phyloP scores from a whole-genome alignment of 2,329 filamentous ascomycete genomes.

The Sporothrix pallida region DNA sequence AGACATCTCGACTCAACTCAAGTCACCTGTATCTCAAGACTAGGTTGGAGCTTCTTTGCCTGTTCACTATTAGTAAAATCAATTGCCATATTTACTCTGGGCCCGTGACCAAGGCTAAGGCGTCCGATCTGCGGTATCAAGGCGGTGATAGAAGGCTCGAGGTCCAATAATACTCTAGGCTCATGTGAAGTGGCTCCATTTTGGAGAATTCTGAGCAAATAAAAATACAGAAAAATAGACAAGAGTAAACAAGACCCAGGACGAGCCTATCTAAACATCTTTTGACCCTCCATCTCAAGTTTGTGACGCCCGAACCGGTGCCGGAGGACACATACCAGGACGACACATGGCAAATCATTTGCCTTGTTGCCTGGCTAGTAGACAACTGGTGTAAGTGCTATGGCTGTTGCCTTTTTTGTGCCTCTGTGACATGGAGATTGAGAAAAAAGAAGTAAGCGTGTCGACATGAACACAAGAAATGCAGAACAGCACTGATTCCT shows the following conservation, averaged over 20 bases:
- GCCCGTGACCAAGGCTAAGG: not conserved
- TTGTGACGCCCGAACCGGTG: not conserved
- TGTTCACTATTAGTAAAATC: too few relatives aligned
- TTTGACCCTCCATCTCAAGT: not conserved
- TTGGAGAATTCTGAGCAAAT: not conserved
- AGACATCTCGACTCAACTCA: not conserved
- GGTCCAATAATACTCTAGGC: constrained; percentile 5
- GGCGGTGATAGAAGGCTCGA: constrained; percentile 8
- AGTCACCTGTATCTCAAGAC: not conserved
- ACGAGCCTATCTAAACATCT: not conserved
- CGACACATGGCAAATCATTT: not conserved
- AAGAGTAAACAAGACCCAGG: not conserved
- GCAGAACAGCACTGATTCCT: not conserved
- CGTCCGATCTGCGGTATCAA: not conserved
- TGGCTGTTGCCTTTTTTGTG: constrained; percentile 3
- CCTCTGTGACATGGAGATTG: not conserved
- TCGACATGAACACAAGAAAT: not conserved
- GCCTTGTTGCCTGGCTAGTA: constrained; percentile 25
- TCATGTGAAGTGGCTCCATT: not conserved
- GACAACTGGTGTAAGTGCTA: not conserved
- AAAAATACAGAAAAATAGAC: not conserved
- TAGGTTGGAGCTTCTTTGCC: not conserved
- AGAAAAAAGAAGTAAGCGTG: not conserved
- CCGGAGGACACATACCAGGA: not conserved
- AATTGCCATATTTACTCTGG: too few relatives aligned